phyloP scores from a whole-genome alignment of 2,329 filamentous ascomycete genomes.

The Hansfordia pulvinata region DNA sequence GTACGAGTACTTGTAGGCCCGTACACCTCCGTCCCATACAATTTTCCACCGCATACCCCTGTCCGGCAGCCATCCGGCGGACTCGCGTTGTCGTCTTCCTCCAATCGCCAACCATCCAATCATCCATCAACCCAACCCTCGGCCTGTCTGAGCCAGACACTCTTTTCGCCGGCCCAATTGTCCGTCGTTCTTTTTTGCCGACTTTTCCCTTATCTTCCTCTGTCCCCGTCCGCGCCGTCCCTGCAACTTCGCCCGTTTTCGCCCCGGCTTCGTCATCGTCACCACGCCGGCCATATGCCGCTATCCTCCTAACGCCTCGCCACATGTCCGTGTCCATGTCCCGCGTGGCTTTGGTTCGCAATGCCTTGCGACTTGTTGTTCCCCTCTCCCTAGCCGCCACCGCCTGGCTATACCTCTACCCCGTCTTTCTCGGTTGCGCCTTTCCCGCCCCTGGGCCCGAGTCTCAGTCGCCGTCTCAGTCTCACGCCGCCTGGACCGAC shows the following conservation, averaged over 20 bases:
- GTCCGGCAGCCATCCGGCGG: too few species aligned
- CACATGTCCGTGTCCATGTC: slow-evolving; percentile 33
- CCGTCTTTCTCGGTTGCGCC: slow-evolving; percentile 63
- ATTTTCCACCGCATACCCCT: too few species aligned
- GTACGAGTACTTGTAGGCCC: too few species aligned
- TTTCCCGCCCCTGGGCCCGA: slow-evolving; percentile 47
- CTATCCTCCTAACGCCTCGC: slow-evolving; percentile 8
- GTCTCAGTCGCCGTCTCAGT: slow-evolving; percentile 3
- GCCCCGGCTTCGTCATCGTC: not conserved
- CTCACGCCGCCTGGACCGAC: slow-evolving; percentile 20
- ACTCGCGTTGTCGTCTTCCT: too few species aligned
- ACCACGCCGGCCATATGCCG: not conserved
- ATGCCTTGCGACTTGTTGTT: slow-evolving; percentile 40
- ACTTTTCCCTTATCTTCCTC: too few species aligned
- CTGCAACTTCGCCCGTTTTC: not conserved
- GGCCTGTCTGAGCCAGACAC: too few species aligned
- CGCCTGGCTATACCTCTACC: slow-evolving; percentile 78
- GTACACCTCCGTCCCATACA: too few species aligned
- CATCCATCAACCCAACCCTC: too few species aligned
- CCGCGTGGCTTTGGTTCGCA: slow-evolving; percentile 38
- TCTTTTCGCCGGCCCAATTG: too few species aligned
- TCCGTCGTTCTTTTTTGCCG: not conserved
- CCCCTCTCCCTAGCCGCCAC: slow-evolving; percentile 59
- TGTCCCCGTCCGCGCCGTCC: too few species aligned
- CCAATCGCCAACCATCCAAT: too few species aligned